Base-by-base conservation (phyloP, 345 rosid species). In the Arabidopsis suecica region DNA sequence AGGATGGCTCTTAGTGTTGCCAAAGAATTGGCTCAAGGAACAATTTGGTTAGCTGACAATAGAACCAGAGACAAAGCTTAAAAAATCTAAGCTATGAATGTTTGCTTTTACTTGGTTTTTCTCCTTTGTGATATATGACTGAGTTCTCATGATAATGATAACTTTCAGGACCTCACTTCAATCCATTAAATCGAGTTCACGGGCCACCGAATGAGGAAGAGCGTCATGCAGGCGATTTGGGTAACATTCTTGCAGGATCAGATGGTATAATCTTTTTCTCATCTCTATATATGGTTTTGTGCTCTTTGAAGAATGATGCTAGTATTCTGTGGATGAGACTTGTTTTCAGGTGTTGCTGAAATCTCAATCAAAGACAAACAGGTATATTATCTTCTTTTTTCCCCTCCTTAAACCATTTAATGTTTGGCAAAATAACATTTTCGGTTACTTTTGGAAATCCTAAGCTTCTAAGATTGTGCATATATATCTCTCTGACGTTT, bases 181-280 rank as follows among this genome's bases (percentile, higher is more conserved):
- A 91, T 90, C 98, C 97, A 55, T 53, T 86, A 9, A 91, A 86
- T 80, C 93, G 83, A 76, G 72, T 81, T 67, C 98, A 94, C 33
- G 98, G 98, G 13, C 79, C 91, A 76, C 97, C 97, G 18, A 10
- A 78, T 36, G 92, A 90, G 66, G 42, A 70, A 3, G 88, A 88
- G 75, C 89, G 98, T 23, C 98, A 94, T 78, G 96, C 98, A 2
- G 98, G 98, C 28, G 98, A 94, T 78, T 82, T 94, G 88, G 98
- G 98, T 16, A 94, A 94, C 84, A 80, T 94, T 49, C 47, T 86
- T 30, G 97, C 92, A 2, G 91, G 91, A 68, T 40, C 88, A 53
- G 90, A 91, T 47, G 97, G 98, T 94, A 81, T 49, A 54, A 22
- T 11, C 28, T n/a, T 20, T 62, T 32, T 16, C 22, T 51, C n/a